These are phyloP conservation scores for Mortierella polycephala DNA, from an alignment of 371 early-diverging fungal genomes.

Conservation along the genomic window DNA sequence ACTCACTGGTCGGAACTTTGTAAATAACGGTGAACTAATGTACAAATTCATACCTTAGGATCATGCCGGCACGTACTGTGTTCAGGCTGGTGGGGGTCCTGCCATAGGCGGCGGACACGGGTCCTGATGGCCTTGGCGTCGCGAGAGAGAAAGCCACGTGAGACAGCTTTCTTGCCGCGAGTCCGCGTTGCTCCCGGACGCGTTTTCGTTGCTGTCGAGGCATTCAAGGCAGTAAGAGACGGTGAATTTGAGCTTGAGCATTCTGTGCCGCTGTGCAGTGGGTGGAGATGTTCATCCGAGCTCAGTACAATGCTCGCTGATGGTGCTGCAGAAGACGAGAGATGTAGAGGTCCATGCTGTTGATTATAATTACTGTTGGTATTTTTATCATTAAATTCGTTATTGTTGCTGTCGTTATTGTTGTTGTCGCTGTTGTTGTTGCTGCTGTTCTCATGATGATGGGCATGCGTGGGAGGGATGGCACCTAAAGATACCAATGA, in stretches of 20 bases:
- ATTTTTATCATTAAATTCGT: conserved; percentile 9
- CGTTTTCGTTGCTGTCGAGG: neutral
- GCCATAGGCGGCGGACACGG: conserved; percentile 45
- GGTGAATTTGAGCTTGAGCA: neutral
- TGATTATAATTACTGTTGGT: conserved; percentile 20
- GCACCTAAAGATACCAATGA: neutral
- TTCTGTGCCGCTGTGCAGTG: neutral
- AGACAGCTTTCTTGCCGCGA: neutral
- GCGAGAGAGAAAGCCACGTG: conserved; percentile 24
- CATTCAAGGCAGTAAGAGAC: neutral
- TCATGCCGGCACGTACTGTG: conserved; percentile 9
- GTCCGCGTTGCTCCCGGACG: neutral
- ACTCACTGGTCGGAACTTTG: neutral
- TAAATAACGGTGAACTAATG: neutral
- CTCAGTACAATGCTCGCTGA: neutral
- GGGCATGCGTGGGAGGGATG: neutral
- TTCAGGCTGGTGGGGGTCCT: conserved; percentile 37
- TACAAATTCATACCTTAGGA: conserved; percentile 33
- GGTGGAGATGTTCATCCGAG: neutral
- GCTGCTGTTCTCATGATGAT: neutral
- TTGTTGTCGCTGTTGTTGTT: neutral
- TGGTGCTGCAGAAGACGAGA: conserved; percentile 10
- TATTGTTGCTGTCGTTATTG: neutral
- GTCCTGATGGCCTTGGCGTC: conserved; percentile 30
- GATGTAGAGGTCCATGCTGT: conserved; percentile 6